phyloP scores from a whole-genome alignment of 139 green algal genomes.

The Pseudopediastrum boryanum region DNA sequence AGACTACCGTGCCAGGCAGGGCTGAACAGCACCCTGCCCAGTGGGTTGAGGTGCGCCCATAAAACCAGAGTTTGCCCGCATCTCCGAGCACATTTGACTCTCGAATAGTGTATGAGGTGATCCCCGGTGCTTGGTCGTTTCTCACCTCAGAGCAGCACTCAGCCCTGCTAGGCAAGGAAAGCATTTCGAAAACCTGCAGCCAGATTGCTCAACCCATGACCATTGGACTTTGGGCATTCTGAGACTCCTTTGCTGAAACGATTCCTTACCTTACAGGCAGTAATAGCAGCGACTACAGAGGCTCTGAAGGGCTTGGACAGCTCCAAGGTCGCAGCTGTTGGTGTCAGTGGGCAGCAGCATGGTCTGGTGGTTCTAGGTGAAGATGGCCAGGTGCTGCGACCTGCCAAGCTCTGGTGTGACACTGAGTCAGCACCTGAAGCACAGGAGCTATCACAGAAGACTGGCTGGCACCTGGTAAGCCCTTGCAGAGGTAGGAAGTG shows the following conservation, averaged over 20 bases:
- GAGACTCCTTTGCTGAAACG: background rate
- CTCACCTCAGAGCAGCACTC: too few relatives aligned
- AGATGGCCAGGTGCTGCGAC: conserved; percentile 44
- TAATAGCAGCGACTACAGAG: conserved; percentile 29
- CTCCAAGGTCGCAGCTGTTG: conserved; percentile 58
- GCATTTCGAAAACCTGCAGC: too few relatives aligned
- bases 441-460: conserved; percentile 55
- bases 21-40: conserved; percentile 80
- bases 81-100: background rate
- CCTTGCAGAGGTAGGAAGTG: too few relatives aligned
- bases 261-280: conserved; percentile 13
- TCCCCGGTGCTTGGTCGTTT: too few relatives aligned
- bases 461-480: conserved; percentile 64
- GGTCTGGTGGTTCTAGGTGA: conserved; percentile 80
- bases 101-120: background rate
- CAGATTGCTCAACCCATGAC: too few relatives aligned
- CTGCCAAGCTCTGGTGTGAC: conserved; percentile 76
- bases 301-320: conserved; percentile 41
- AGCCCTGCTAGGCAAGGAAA: too few relatives aligned
- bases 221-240: too few relatives aligned
- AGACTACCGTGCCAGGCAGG: conserved; percentile 53
- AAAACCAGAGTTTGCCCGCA: conserved; percentile 6
- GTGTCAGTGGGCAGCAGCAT: conserved; percentile 91
- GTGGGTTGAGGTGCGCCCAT: conserved; percentile 70
- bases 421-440: conserved; percentile 77